These are phyloP conservation scores for Didymella exigua DNA, from an alignment of 2,329 filamentous ascomycete species.

Conservation along the genomic window DNA sequence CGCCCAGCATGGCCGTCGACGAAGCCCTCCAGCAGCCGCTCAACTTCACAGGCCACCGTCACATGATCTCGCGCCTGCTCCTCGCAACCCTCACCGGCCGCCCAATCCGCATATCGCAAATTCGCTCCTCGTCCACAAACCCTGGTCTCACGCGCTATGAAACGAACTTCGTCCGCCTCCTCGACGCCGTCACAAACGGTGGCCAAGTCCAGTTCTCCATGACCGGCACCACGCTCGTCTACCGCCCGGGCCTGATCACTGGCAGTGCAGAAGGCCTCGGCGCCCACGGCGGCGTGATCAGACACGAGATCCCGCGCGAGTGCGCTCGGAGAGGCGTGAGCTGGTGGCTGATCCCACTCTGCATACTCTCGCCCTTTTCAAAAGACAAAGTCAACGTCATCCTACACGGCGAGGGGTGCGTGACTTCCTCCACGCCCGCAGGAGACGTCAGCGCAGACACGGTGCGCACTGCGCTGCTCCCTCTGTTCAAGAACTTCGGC, in stretches of 20 bases:
- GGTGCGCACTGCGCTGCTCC: conserved; percentile 89
- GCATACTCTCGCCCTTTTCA: conserved; percentile 88
- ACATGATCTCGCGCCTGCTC: conserved; percentile 81
- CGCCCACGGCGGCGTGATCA: conserved; percentile 74
- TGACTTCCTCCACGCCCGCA: conserved; percentile 80
- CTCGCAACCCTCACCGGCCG: conserved; percentile 90
- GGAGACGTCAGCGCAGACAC: conserved; percentile 92
- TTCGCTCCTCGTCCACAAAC: conserved; percentile 83
- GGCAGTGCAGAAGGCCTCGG: conserved; percentile 79
- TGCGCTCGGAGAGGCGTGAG: conserved; percentile 81
- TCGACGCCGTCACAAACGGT: conserved; percentile 95
- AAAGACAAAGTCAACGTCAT: conserved; percentile 90
- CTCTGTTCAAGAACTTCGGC: conserved; percentile 87
- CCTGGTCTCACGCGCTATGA: conserved; percentile 92
- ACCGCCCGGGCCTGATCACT: conserved; percentile 89
- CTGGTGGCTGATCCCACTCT: conserved; percentile 90
- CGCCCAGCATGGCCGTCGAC: conserved; percentile 38
- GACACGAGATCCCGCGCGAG: conserved; percentile 77
- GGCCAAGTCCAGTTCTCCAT: conserved; percentile 94
- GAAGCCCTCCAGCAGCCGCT: conserved; percentile 57
- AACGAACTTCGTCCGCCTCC: conserved; percentile 91
- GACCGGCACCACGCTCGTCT: conserved; percentile 91
- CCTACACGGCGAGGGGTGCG: conserved; percentile 88
- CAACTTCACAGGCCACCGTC: conserved; percentile 82
- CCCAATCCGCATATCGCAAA: conserved; percentile 89